These are phyloP conservation scores for Hypoxylon sp. DNA, from an alignment of 2,329 filamentous ascomycete species.

Conservation along the genomic window DNA sequence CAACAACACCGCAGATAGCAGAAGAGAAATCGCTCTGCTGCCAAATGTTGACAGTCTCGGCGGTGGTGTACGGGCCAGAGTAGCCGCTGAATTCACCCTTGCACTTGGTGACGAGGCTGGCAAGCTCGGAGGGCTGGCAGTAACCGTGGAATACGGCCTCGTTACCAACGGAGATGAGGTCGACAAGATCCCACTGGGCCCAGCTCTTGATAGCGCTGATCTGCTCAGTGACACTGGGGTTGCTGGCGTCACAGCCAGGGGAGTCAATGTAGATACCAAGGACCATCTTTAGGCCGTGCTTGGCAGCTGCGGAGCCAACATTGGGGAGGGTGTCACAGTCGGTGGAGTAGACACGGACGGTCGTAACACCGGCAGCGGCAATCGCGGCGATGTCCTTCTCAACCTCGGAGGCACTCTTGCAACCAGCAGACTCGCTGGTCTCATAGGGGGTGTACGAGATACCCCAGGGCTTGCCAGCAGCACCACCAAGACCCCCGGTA, in stretches of 20 bases:
- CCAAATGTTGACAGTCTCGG: slow-evolving; percentile 86
- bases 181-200: slow-evolving; percentile 79
- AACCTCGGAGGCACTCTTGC: slow-evolving; percentile 73
- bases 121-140: slow-evolving; percentile 73
- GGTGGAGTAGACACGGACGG: slow-evolving; percentile 87
- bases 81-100: slow-evolving; percentile 78
- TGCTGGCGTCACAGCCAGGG: slow-evolving; percentile 67
- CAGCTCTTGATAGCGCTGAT: slow-evolving; percentile 78
- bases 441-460: slow-evolving; percentile 86
- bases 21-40: slow-evolving; percentile 68
- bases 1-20: slow-evolving; percentile 77
- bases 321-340: slow-evolving; percentile 86
- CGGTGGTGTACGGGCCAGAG: slow-evolving; percentile 81
- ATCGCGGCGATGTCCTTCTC: slow-evolving; percentile 71
- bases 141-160: slow-evolving; percentile 85
- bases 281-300: slow-evolving; percentile 80
- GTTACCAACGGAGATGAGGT: slow-evolving; percentile 89
- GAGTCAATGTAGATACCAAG: slow-evolving; percentile 86
- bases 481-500: slow-evolving; percentile 54
- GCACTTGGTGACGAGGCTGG: slow-evolving; percentile 75
- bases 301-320: slow-evolving; percentile 76
- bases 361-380: slow-evolving; percentile 73
- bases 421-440: slow-evolving; percentile 62
- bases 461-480: slow-evolving; percentile 69
- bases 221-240: slow-evolving; percentile 76